Evolutionary conservation across 2,329 filamentous ascomycete genomes (phyloP).

Genomic region (Ophiostoma piceae): DNA sequence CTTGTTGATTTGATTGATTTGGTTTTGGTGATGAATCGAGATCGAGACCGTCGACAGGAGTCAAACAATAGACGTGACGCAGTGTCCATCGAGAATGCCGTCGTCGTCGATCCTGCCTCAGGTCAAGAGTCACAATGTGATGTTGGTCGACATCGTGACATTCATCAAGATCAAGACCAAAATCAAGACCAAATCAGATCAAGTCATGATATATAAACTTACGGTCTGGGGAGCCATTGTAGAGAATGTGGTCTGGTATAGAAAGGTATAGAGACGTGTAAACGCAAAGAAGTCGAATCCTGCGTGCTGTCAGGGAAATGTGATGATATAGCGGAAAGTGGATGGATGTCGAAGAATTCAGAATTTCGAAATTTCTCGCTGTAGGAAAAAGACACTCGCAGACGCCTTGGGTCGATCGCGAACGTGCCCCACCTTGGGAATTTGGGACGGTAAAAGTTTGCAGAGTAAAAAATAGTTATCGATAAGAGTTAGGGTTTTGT

Average conservation of each 20-base stretch:
- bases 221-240: slow-evolving; percentile 83
- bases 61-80: not conserved
- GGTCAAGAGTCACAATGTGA: not conserved
- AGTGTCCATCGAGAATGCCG: not conserved
- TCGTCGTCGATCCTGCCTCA: not conserved
- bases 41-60: not conserved
- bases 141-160: not conserved
- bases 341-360: slow-evolving; percentile 24
- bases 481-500: slow-evolving; percentile 17
- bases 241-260: slow-evolving; percentile 35
- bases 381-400: slow-evolving; percentile 16
- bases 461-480: slow-evolving; percentile 4
- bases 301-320: slow-evolving; percentile 48
- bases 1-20: slow-evolving; percentile 17
- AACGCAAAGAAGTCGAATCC: slow-evolving; percentile 71
- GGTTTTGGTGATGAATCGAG: not conserved
- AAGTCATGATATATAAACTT: slow-evolving; percentile 56
- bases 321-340: slow-evolving; percentile 11
- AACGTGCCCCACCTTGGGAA: slow-evolving; percentile 22
- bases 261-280: slow-evolving; percentile 29
- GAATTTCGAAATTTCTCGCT: not conserved
- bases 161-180: not conserved
- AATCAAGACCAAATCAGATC: not conserved
- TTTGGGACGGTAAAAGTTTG: slow-evolving; percentile 14
- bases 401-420: slow-evolving; percentile 1